Evolutionary conservation across 2,329 filamentous ascomycete genomes (phyloP), one percentile per base, ranked within the genome.

Genomic region (Trichoderma sp.): DNA sequence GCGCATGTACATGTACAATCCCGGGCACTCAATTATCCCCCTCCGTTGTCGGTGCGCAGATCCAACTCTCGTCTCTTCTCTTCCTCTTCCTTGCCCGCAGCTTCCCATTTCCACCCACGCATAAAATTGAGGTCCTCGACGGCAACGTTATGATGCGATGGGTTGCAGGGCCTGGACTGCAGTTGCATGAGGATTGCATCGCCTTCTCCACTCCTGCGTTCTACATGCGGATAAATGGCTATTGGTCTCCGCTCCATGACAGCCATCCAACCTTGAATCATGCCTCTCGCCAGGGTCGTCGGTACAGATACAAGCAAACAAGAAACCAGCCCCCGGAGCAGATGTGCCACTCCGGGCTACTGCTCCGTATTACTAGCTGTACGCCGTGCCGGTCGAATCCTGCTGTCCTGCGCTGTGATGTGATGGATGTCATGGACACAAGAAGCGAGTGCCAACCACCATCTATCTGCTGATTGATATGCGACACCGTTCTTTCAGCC

Each of bases 171-270:
- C 36, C 57, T 62, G 39, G 66, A 62, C 64, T 67, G 50, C 50
- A 23, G 26, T 34, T 53, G 55, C 53, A 43, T 36, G 34, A 36
- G 63, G 65, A 50, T 68, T 59, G 53, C 26, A 47, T 32, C 59
- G 12, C 34, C 34, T 47, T 59, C 55, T 9, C 66, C 66, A 61
- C 66, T 53, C 23, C 15, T 11, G 26, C 36, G 39, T 62, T 61
- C 66, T 47, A 15, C 30, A 50, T 61, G 5, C 66, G 66, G 66
- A 61, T 68, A 62, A 68, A 68, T 68, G 66, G 66, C 50, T 68
- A 61, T 53, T 17, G 7, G 26, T 30, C 36, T 61, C 57, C 57
- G 55, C 66, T 61, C 57, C 15, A 17, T 50, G 17, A 66, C 63
- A 36, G 20, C 65, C n/a, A 59, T 59, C 65, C n/a, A 59, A 68